Conservation (phyloP, 805 yeast genomes). For the Starmerella bombi region DNA sequence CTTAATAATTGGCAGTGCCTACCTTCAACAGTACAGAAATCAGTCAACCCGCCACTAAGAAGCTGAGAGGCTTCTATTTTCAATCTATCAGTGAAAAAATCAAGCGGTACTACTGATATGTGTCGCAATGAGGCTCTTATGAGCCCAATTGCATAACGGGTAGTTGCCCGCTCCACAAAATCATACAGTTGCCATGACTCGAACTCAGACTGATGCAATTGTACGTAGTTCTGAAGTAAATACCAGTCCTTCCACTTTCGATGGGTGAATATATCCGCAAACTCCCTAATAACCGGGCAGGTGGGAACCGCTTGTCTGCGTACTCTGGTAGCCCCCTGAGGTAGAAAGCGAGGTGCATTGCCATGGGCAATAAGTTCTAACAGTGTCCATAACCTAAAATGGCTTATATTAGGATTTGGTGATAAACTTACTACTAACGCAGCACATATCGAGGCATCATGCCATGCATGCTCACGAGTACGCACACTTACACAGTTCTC, state of each 20-base stretch:
- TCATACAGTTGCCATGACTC: background rate
- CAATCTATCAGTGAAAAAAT: background rate
- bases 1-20: background rate
- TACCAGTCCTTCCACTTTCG: background rate
- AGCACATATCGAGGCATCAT: conserved; percentile 8
- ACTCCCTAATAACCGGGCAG: conserved; percentile 2
- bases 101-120: background rate
- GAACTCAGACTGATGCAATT: background rate
- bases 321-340: conserved; percentile 3
- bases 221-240: background rate
- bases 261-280: background rate
- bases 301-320: background rate
- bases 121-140: background rate
- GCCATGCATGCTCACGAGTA: conserved; percentile 2
- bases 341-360: background rate
- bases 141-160: background rate
- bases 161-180: background rate
- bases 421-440: conserved; percentile 7
- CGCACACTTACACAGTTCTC: background rate
- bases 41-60: background rate
- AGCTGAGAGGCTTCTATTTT: background rate
- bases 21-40: background rate
- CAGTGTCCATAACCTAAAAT: conserved; percentile 2
- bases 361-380: conserved; percentile 11
- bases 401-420: background rate